Evolutionary conservation across 169 alveolate genomes (phyloP), one percentile per base, ranked within the genome.

Genomic region (Plasmodium blacklocki): DNA sequence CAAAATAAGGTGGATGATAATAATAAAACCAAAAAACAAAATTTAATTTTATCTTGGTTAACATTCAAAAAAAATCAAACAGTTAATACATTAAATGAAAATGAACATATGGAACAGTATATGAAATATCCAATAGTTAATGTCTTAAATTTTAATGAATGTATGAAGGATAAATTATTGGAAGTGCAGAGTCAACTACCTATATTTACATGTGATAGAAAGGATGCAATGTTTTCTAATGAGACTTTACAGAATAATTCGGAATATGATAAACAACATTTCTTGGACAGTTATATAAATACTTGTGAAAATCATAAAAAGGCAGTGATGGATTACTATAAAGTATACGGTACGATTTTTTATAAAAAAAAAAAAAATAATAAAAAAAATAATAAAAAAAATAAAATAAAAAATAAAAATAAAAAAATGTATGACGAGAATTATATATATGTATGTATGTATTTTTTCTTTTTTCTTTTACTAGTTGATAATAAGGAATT

Each of bases 1-100:
- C 89, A 80, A 71, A 67, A 66, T 21, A 80, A 80, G 45, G 47
- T 47, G 1, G 89, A 80, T 66, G 89, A 80, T 58, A 80, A 80
- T 58, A 80, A 80, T 39, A 80, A 80, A 45, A 60, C 80, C 8
- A 80, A 66, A 43, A 76, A 80, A 21, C 89, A 80, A 66, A 80
- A 80, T 45, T 72, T 80, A 12, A 80, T 80, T 26, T 26, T 80
- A 12, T 80, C 89, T 26, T 80, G 89, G 89, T 18, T 80, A 60
- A 80, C 89, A 0, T 43, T 80, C 26, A 80, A 80, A 80, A 80
- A 80, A 66, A 67, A 18, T 39, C 80, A 64, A 12, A 39, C 43
- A 52, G 80, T 29, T 66, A 80, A 67, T 56, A 14, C 74, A 29
- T 15, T 70, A 18, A 63, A 47, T 23, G 23, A 74, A 45, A 67